phyloP scores from a whole-genome alignment of 2,329 filamentous ascomycete species.

The Curvularia sp. region DNA sequence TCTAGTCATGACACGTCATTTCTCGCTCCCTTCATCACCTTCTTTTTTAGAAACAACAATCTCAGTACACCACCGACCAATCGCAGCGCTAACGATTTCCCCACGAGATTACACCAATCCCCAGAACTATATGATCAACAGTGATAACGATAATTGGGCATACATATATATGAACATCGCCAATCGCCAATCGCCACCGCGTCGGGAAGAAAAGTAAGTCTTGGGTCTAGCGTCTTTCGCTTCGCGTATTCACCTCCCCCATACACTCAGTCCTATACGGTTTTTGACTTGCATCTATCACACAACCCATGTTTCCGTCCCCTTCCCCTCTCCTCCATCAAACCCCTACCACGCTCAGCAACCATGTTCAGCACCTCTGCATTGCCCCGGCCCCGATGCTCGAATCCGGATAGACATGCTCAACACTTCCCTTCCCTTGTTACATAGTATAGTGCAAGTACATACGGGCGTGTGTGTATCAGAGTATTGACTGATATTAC shows the following conservation, averaged over 20 bases:
- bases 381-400: too few species aligned
- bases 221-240: background rate
- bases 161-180: background rate
- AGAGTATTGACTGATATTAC: too few species aligned
- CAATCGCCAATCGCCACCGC: background rate
- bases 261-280: background rate
- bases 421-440: too few species aligned
- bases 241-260: background rate
- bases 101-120: background rate
- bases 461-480: too few species aligned
- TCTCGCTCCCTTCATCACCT: background rate
- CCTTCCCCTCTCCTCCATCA: too few species aligned
- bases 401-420: too few species aligned
- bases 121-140: background rate
- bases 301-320: background rate
- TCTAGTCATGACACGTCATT: background rate
- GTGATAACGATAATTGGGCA: background rate
- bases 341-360: too few species aligned
- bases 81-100: background rate
- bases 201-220: background rate
- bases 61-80: background rate
- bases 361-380: too few species aligned
- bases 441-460: too few species aligned
- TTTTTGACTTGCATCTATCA: too few species aligned
- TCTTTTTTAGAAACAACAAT: background rate